Evolutionary conservation across 306 rosid genomes (phyloP).

Genomic region (Vicia villosa): DNA sequence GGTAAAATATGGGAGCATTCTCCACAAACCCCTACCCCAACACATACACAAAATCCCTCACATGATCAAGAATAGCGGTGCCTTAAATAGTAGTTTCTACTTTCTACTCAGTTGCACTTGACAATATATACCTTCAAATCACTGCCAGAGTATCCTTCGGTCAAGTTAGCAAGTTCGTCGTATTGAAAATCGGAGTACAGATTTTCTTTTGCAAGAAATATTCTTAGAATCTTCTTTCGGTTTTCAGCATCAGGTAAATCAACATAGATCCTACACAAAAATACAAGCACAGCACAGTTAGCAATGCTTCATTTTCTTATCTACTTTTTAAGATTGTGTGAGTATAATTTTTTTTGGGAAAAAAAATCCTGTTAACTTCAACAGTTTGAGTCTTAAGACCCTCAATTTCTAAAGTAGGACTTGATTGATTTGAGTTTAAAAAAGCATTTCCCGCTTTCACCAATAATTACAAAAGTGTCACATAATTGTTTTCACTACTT

Average conservation of each 20-base stretch:
- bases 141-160: conserved; percentile 98
- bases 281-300: conserved; percentile 27
- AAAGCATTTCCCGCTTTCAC: not conserved
- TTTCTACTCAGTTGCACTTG: not conserved
- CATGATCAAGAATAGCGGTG: not conserved
- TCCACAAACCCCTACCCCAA: not conserved
- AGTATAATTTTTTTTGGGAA: not conserved
- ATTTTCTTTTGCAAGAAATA: conserved; percentile 82
- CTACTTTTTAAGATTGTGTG: not conserved
- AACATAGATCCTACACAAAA: conserved; percentile 73
- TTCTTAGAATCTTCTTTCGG: conserved; percentile 86
- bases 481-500: not conserved
- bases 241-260: conserved; percentile 93
- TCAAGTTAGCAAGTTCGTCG: conserved; percentile 75
- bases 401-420: not conserved
- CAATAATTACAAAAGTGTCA: not conserved
- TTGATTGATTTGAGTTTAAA: not conserved
- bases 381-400: not conserved
- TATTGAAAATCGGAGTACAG: conserved; percentile 64
- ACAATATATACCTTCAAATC: conserved; percentile 78
- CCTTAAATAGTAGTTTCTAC: not conserved
- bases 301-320: not conserved
- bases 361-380: not conserved
- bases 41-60: not conserved
- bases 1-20: not conserved